A percentile compares a stretch with the other conserved stretches of the same genome.
These are phyloP conservation scores for Lachancea cidri DNA, from an alignment of 805 yeast genomes.

Conservation along the genomic window DNA sequence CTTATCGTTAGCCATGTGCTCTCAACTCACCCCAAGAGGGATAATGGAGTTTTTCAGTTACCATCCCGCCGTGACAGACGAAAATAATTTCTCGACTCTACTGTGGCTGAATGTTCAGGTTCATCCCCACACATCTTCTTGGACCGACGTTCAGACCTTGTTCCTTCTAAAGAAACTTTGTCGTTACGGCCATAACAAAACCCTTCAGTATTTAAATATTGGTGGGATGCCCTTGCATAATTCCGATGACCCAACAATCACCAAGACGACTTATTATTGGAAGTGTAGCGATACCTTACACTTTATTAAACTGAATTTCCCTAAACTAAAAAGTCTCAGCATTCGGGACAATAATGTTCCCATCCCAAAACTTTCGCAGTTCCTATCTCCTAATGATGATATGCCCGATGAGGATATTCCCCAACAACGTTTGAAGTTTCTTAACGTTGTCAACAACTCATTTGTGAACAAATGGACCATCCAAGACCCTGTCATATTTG, in stretches of 20 bases:
- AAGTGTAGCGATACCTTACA: slow-evolving; percentile 32
- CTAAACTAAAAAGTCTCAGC: slow-evolving; percentile 34
- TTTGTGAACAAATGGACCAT: slow-evolving; percentile 55
- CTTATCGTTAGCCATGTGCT: slow-evolving; percentile 60
- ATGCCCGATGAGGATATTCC: slow-evolving; percentile 11
- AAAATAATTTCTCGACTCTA: slow-evolving; percentile 38
- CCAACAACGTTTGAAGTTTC: slow-evolving; percentile 39
- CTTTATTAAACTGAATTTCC: slow-evolving; percentile 38
- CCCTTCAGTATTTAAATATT: slow-evolving; percentile 46
- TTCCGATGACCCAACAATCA: slow-evolving; percentile 22
- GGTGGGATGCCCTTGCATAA: slow-evolving; percentile 59
- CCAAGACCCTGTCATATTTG: slow-evolving; percentile 42
- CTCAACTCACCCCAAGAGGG: slow-evolving; percentile 66
- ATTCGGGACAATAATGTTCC: slow-evolving; percentile 35
- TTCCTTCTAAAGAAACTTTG: slow-evolving; percentile 39
- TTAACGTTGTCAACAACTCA: slow-evolving; percentile 65
- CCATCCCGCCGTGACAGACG: slow-evolving; percentile 56
- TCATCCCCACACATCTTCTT: slow-evolving; percentile 55
- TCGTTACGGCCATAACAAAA: slow-evolving; percentile 32
- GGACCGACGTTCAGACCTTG: slow-evolving; percentile 48
- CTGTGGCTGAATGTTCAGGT: slow-evolving; percentile 65
- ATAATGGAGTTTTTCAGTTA: slow-evolving; percentile 61
- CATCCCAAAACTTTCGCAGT: slow-evolving; percentile 31
- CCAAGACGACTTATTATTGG: slow-evolving; percentile 23
- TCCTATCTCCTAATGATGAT: slow-evolving; percentile 23